Evolutionary conservation across 208 protist species (phyloP).

Genomic region (Porcisia hertigi): DNA sequence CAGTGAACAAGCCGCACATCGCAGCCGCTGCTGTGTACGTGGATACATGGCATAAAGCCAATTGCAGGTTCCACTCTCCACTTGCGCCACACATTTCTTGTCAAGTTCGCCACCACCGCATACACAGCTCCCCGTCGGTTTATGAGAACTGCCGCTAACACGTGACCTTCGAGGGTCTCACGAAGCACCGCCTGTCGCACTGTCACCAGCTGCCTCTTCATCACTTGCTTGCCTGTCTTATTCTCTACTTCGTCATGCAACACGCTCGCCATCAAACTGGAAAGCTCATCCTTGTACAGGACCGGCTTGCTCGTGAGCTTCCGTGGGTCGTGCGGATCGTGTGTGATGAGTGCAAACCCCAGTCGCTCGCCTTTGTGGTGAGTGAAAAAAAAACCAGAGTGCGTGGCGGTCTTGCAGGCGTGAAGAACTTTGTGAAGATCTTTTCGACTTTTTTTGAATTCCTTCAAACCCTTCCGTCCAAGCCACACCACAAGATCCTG

Average conservation of each 20-base stretch:
- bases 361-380: conserved; percentile 10
- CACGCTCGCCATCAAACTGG: conserved; percentile 7
- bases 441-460: conserved; percentile 15
- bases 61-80: conserved; percentile 31
- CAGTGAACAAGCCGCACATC: conserved; percentile 45
- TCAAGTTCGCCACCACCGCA: conserved; percentile 42
- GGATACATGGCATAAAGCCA: conserved; percentile 28
- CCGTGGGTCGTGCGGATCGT: neutral
- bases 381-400: conserved; percentile 25
- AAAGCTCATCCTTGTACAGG: conserved; percentile 10
- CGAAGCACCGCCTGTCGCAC: conserved; percentile 41
- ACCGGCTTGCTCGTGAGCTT: neutral
- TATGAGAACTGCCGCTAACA: conserved; percentile 38
- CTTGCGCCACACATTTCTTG: conserved; percentile 35
- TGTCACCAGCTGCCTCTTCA: conserved; percentile 7
- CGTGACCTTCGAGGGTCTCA: conserved; percentile 32
- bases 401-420: conserved; percentile 16
- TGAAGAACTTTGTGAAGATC: conserved; percentile 15
- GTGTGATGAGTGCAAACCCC: conserved; percentile 22
- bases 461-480: conserved; percentile 11
- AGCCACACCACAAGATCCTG: conserved; percentile 23
- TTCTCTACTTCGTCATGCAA: neutral
- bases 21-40: conserved; percentile 26
- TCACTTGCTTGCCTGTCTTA: neutral
- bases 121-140: conserved; percentile 24